Conservation (phyloP, 2,329 filamentous ascomycete genomes). For the Acephala macrosclerotiorum region DNA sequence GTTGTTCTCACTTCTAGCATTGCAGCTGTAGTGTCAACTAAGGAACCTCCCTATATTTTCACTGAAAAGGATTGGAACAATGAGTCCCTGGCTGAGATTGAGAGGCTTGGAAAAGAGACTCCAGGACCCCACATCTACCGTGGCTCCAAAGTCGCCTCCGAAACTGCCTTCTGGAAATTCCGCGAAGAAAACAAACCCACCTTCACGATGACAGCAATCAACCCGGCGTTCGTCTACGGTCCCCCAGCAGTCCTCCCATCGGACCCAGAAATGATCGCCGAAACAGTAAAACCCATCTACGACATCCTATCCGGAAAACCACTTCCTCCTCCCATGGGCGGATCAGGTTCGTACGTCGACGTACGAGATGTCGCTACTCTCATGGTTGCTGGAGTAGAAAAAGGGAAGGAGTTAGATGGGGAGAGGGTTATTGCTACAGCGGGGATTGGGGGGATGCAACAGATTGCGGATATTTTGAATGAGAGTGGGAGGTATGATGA, state of each 20-base stretch:
- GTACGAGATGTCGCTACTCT: neutral
- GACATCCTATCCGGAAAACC: neutral
- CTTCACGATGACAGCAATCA: neutral
- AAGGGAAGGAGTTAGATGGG: neutral
- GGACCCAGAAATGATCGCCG: neutral
- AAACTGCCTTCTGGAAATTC: neutral
- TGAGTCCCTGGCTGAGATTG: neutral
- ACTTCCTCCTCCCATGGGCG: neutral
- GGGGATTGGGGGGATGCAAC: neutral
- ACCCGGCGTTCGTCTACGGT: neutral
- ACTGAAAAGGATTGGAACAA: constrained; percentile 3
- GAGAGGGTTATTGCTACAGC: neutral
- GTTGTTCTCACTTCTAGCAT: neutral
- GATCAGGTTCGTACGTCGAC: neutral
- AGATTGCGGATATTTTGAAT: constrained; percentile 5
- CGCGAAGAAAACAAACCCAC: neutral
- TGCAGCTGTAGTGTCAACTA: neutral
- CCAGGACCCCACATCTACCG: neutral
- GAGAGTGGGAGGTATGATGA: neutral
- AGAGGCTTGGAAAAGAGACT: neutral
- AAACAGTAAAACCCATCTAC: neutral
- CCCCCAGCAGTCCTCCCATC: neutral
- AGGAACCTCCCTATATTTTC: neutral
- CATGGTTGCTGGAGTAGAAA: neutral
- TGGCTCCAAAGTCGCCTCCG: neutral